Percentiles rank a stretch among this genome's conserved stretches.
Conservation (phyloP, 306 rosid species). For the Castanea crenata region DNA sequence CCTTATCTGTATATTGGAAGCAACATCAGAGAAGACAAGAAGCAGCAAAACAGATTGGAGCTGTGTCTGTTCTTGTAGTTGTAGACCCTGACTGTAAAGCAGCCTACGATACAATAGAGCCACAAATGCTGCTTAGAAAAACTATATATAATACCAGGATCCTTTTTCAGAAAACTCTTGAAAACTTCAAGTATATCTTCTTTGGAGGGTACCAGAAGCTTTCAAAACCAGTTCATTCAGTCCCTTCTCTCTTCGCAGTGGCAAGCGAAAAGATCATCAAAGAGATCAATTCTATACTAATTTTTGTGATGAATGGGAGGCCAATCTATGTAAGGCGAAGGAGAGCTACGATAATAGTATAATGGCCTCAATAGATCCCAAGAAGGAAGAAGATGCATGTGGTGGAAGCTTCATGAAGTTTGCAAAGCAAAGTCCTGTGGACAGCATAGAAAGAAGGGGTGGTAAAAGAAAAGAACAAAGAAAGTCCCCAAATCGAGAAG, state of each 20-base stretch:
- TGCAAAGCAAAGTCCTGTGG: slow-evolving; percentile 32
- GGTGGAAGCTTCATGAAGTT: slow-evolving; percentile 27
- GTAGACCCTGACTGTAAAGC: slow-evolving; percentile 33
- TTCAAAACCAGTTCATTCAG: slow-evolving; percentile 60
- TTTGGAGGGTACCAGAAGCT: slow-evolving; percentile 58
- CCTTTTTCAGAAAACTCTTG: slow-evolving; percentile 46
- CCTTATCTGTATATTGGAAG: slow-evolving; percentile 30
- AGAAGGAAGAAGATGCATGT: slow-evolving; percentile 34
- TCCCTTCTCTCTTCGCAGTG: slow-evolving; percentile 43
- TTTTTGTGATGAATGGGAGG: slow-evolving; percentile 68
- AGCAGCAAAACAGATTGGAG: slow-evolving; percentile 21
- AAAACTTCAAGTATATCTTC: slow-evolving; percentile 51
- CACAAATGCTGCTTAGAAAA: slow-evolving; percentile 65
- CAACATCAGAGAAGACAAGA: slow-evolving; percentile 30
- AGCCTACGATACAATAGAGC: slow-evolving; percentile 20
- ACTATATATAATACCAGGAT: slow-evolving; percentile 49
- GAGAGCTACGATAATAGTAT: slow-evolving; percentile 25
- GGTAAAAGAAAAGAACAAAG: slow-evolving; percentile 35
- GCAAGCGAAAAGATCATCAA: slow-evolving; percentile 36
- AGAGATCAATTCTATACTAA: slow-evolving; percentile 55
- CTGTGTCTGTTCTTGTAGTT: slow-evolving; percentile 34
- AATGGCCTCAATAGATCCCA: slow-evolving; percentile 28
- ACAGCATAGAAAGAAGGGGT: slow-evolving; percentile 33
- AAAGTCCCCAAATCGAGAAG: slow-evolving; percentile 28
- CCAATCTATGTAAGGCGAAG: slow-evolving; percentile 40